Evolutionary conservation across 192 early-diverging fungal species (phyloP), one percentile per base, ranked within the genome.

Genomic region (Coemansia brasiliensis): DNA sequence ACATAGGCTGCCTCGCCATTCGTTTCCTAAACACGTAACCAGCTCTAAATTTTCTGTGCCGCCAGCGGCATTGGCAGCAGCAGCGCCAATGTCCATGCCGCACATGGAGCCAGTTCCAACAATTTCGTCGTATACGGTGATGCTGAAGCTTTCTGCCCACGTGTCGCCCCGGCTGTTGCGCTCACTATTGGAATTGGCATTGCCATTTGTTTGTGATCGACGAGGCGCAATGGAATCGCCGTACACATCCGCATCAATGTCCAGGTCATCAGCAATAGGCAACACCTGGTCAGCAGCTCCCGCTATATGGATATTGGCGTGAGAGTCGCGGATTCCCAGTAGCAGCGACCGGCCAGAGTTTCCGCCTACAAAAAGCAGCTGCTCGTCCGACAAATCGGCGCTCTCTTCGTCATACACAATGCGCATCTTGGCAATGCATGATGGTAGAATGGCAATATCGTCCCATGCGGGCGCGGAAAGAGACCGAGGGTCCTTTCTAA

Each of bases 61-160:
- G 21, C 35, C 45, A 8, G 48, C 35, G 3, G 58, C 44, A 8
- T 49, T 41, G 8, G 58, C 44, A 11, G 40, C 32, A 8, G 79
- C 77, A 46, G 82, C 82, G 15, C 92, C 93, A 22, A 92, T 75
- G 8, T 84, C 86, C 71, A 91, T 83, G 55, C 84, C 88, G 1
- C 83, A 72, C 39, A 94, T 85, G 5, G 93, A 87, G 3, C 93
- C 93, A 0, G 87, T 88, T 55, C 88, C 88, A 13, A 88, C 57
- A 1, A 98, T 64, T 9, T 84, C 83, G 68, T 96, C 94, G 52
- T 84, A 85, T 0, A 95, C 83, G n/a, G 79, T 72, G 55, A 90
- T 86, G 5, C 63, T 71, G 64, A 87, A 85, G 6, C 74, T 67
- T 46, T 58, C 61, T 2, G 66, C 35, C 65, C 74, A 56, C 57